phyloP scores from a whole-genome alignment of 2,329 filamentous ascomycete species.

The Cyanodermella asteris region DNA sequence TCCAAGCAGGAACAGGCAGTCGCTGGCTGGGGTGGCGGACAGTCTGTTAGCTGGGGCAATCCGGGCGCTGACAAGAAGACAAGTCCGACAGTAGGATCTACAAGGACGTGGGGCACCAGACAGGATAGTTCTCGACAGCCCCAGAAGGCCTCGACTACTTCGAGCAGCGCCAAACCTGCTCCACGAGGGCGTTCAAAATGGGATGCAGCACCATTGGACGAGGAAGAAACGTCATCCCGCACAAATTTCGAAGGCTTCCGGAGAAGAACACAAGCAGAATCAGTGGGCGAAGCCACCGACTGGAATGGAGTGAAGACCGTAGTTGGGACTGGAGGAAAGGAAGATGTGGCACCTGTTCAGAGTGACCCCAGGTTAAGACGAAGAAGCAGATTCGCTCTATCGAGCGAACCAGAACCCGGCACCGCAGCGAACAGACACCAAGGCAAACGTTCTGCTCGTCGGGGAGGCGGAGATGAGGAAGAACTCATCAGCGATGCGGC shows the following conservation, averaged over 20 bases:
- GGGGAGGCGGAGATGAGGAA: conserved; percentile 8
- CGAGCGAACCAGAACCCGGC: no score
- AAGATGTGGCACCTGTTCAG: no score
- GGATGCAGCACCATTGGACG: background rate
- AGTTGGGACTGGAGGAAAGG: background rate
- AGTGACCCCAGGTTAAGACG: conserved; percentile 12
- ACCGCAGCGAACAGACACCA: conserved; percentile 6
- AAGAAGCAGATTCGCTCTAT: no score
- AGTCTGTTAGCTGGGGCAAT: no score
- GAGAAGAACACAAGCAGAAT: background rate
- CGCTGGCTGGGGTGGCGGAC: no score
- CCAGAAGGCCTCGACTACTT: no score
- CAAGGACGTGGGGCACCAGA: no score
- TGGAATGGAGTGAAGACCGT: background rate
- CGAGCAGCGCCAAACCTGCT: no score
- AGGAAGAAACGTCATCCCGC: background rate
- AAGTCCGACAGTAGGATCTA: no score
- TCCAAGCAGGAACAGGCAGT: no score
- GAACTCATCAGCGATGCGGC: conserved; percentile 16
- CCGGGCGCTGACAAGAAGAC: no score
- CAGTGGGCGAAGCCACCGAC: background rate
- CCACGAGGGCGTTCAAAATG: background rate
- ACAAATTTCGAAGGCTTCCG: background rate
- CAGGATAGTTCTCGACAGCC: no score
- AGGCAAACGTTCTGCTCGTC: conserved; percentile 7